Conservation (phyloP, 768 basidiomycete species). For the Strobilomyces confusus region DNA sequence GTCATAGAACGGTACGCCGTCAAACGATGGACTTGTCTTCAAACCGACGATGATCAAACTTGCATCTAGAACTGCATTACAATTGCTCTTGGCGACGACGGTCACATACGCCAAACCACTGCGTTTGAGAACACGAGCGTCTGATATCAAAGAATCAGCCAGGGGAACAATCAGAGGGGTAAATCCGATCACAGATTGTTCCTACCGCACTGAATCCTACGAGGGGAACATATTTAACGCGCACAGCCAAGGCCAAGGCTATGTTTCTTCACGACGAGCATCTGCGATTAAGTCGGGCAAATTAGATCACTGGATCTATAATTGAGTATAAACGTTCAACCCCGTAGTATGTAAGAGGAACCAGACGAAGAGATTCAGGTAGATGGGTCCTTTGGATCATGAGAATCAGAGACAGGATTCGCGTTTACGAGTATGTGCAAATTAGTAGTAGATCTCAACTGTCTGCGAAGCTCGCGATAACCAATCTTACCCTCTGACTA, state of each 20-base stretch:
- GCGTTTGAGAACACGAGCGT: slow-evolving; percentile 52
- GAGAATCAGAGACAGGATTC: no score
- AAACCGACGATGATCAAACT: neutral
- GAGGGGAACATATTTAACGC: slow-evolving; percentile 47
- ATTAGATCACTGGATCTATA: no score
- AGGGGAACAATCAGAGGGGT: neutral
- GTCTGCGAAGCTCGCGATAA: no score
- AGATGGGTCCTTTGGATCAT: no score
- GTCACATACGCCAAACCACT: slow-evolving; percentile 63
- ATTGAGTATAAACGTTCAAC: no score
- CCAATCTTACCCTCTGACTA: no score
- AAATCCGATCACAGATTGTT: slow-evolving; percentile 45
- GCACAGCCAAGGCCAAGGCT: slow-evolving; percentile 6
- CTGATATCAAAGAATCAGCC: slow-evolving; percentile 27
- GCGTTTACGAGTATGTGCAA: no score
- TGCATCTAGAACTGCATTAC: slow-evolving; percentile 48
- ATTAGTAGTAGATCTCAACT: no score
- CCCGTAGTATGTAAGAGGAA: no score
- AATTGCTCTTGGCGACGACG: slow-evolving; percentile 69
- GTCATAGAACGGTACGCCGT: neutral
- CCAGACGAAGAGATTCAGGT: no score
- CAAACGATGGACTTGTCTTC: neutral
- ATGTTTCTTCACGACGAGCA: neutral
- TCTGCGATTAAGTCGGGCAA: no score
- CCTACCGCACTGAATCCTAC: slow-evolving; percentile 69